Base-by-base conservation (phyloP, 352 stramenopile genomes). In the Peronospora tabacina region DNA sequence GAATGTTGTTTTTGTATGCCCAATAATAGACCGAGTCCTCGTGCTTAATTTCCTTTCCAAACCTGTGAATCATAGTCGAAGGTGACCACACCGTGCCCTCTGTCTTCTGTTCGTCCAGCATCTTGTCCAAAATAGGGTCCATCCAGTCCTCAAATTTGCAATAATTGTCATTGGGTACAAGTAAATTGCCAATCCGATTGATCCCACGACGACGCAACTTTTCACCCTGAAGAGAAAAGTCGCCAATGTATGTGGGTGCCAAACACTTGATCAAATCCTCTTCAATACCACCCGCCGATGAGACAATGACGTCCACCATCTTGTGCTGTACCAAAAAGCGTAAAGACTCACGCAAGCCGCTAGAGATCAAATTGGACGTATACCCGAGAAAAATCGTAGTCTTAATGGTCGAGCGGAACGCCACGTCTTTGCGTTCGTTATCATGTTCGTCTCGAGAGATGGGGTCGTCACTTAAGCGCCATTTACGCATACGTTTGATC, bases 261-360 rank as follows among this genome's bases (percentile, higher is more conserved):
- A 99, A 89, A 63, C 97, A 99, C 79, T 99, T 99, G 63, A 99
- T 99, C 30, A 99, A 96, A 71, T 99, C 97, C 68, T 99, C 97
- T 53, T 97, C 88, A 38, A 97, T 85, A 48, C 90, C 90, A 22
- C 89, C 90, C 19, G 79, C 86, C 0, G 85, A 96, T 20, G 87
- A 90, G 12, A 99, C 94, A 49, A 99, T 95, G 16, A 95, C 87
- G 66, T 99, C 96, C 34, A 99, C 81, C 82, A 99, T 95, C 54
- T 97, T 97, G 75, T 99, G 95, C 63, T 99, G 79, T 16, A 91
- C 87, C 13, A 99, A 59, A 70, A 98, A 99, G 29, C 88, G 86
- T 51, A 99, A 86, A 7, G 97, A 95, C 70, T 99, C 97, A 46
- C 97, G 83, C 40, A 99, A 71, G 6, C 97, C 97, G 51, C 82